Conservation (phyloP, 2,329 filamentous ascomycete species). For the Aureobasidium sp. region DNA sequence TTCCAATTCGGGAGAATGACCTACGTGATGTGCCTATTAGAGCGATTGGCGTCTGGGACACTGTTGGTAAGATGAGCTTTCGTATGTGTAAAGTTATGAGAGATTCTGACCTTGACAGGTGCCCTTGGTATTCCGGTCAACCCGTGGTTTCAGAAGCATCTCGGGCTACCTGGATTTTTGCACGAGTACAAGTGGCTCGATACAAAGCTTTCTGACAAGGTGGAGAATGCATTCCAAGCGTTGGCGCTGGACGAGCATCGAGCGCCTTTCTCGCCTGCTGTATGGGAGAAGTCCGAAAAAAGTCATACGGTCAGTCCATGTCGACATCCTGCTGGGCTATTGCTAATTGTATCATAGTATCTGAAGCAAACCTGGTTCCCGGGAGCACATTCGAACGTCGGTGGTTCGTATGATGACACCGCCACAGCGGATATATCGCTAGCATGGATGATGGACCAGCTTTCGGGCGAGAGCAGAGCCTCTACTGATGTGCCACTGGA, state of each 20-base stretch:
- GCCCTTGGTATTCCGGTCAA: conserved; percentile 28
- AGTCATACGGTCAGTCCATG: conserved; percentile 16
- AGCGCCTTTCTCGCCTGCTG: conserved; percentile 40
- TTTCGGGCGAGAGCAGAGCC: conserved; percentile 20
- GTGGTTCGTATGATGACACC: conserved; percentile 33
- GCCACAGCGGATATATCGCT: conserved; percentile 30
- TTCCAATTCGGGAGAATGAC: conserved; percentile 11
- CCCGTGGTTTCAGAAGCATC: conserved; percentile 16
- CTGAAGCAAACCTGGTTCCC: conserved; percentile 49
- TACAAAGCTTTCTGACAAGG: conserved; percentile 24
- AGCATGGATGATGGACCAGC: conserved; percentile 34
- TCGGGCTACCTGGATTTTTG: conserved; percentile 20
- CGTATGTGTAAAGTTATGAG: no score
- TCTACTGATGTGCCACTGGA: not conserved
- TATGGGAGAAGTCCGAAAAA: conserved; percentile 34
- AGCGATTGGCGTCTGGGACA: conserved; percentile 41
- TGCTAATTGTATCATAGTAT: conserved; percentile 16
- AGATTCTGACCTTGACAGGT: not conserved
- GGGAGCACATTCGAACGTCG: conserved; percentile 44
- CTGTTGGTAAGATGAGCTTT: conserved; percentile 28
- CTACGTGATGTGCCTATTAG: conserved; percentile 27
- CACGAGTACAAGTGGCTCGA: conserved; percentile 26
- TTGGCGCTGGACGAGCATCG: conserved; percentile 46
- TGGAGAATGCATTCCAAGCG: conserved; percentile 48
- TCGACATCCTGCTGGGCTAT: not conserved